Evolutionary conservation across 345 rosid genomes (phyloP), one percentile per base, ranked within the genome.

Genomic region (Balakata baccata): DNA sequence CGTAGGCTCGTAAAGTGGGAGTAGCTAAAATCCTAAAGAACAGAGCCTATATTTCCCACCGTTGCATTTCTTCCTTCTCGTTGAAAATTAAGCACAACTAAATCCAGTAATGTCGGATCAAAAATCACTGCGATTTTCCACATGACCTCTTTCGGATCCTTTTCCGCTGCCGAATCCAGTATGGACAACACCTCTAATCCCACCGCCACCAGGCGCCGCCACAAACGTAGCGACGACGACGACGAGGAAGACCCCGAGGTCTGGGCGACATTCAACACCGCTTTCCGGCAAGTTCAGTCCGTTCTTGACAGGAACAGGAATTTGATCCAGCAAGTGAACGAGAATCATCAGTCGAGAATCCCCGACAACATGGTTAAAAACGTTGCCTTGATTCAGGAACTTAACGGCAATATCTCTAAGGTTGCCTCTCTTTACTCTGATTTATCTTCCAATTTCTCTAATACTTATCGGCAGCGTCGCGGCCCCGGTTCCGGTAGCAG

Each of bases 281-380:
- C 66, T 61, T 94, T 89, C 81, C 74, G 81, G 60, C 84, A 85
- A 70, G 98, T 89, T 14, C 96, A 94, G 81, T 74, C 92, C 25
- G 92, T 92, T 64, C 74, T 94, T 50, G 98, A 94, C 81, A 74
- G 98, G 79, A 94, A 94, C 86, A 79, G 96, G 56, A 81, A 65
- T 14, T 68, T 94, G 84, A 94, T 90, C 41, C 90, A 89, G n/a
- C 94, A 92, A 66, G 97, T 92, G 64, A 90, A 94, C 84, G 94
- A 92, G 56, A 94, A 94, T 67, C 98, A 94, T 70, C 96, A 86
- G 78, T 94, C 98, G 0, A 86, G 78, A 77, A 82, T 76, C 50
- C 85, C 93, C 3, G 90, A 84, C 67, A 92, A 92, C 81, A 94
- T 94, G 98, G 91, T 86, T 13, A 90, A 92, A 77, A 94, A 94